Conservation (phyloP, 768 basidiomycete species). For the Melanogaster broomeanus region DNA sequence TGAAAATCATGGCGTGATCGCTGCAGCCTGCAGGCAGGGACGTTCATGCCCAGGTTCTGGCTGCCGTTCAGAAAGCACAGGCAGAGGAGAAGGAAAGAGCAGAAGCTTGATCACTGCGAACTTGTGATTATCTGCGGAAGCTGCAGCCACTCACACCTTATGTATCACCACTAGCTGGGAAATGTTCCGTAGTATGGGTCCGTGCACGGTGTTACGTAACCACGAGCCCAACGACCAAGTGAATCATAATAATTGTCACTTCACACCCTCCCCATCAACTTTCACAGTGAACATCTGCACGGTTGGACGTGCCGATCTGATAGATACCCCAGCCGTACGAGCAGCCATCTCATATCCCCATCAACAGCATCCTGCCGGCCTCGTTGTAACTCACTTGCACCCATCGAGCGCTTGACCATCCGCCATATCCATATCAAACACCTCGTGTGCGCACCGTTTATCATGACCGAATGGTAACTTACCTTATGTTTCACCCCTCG, state of each 20-base stretch:
- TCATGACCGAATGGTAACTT: slow-evolving; percentile 27
- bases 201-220: no score
- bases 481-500: not conserved
- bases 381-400: not conserved
- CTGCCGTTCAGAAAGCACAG: slow-evolving; percentile 67
- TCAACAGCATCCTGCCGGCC: no score
- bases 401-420: not conserved
- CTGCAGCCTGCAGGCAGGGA: slow-evolving; percentile 74
- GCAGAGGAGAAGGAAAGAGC: slow-evolving; percentile 25
- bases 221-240: no score
- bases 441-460: not conserved
- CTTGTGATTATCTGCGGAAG: not conserved
- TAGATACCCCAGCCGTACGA: no score
- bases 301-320: no score
- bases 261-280: no score
- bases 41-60: slow-evolving; percentile 67
- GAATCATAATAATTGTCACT: no score
- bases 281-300: no score
- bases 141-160: not conserved
- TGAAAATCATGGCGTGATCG: slow-evolving; percentile 86
- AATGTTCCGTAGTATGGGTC: no score
- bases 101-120: not conserved
- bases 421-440: not conserved
- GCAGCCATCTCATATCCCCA: no score
- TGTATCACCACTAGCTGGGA: not conserved